Evolutionary conservation across 495 filamentous ascomycete species (phyloP).

Genomic region (Penicillium samsonianum): DNA sequence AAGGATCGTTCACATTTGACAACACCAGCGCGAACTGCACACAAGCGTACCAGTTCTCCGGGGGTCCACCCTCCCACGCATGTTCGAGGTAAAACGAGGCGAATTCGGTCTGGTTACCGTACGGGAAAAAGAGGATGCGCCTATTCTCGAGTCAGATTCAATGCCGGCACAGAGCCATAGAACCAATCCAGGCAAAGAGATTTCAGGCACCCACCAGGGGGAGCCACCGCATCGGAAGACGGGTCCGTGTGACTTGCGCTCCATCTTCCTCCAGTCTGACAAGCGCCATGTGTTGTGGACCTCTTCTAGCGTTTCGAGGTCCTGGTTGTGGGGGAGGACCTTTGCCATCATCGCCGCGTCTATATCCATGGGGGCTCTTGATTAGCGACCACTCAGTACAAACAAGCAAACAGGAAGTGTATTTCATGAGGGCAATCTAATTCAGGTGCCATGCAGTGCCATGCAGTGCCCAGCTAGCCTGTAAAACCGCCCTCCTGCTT

Average conservation of each 20-base stretch:
- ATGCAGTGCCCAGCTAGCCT: not conserved
- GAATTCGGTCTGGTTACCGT: slow-evolving; percentile 87
- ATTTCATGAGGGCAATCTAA: not conserved
- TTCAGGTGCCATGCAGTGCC: not conserved
- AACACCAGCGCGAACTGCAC: slow-evolving; percentile 93
- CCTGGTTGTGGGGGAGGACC: slow-evolving; percentile 69
- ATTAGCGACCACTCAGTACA: slow-evolving; percentile 19
- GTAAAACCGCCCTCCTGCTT: not conserved
- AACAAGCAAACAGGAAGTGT: not conserved
- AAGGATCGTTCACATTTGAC: slow-evolving; percentile 89
- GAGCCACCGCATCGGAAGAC: slow-evolving; percentile 81
- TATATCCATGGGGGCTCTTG: slow-evolving; percentile 36
- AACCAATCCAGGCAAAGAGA: not conserved
- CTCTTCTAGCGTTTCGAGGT: slow-evolving; percentile 73
- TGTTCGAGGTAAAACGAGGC: slow-evolving; percentile 97
- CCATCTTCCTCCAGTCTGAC: slow-evolving; percentile 70
- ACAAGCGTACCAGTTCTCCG: slow-evolving; percentile 93
- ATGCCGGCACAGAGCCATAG: not conserved
- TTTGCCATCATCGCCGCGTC: slow-evolving; percentile 81
- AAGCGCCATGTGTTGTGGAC: slow-evolving; percentile 81
- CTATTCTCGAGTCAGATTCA: slow-evolving; percentile 42
- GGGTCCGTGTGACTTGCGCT: slow-evolving; percentile 82
- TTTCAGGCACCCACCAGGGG: slow-evolving; percentile 68
- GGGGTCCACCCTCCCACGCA: slow-evolving; percentile 69
- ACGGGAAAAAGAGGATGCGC: slow-evolving; percentile 94